Conservation (phyloP, 2,329 filamentous ascomycete species). For the Pestalotiopsis sp. region DNA sequence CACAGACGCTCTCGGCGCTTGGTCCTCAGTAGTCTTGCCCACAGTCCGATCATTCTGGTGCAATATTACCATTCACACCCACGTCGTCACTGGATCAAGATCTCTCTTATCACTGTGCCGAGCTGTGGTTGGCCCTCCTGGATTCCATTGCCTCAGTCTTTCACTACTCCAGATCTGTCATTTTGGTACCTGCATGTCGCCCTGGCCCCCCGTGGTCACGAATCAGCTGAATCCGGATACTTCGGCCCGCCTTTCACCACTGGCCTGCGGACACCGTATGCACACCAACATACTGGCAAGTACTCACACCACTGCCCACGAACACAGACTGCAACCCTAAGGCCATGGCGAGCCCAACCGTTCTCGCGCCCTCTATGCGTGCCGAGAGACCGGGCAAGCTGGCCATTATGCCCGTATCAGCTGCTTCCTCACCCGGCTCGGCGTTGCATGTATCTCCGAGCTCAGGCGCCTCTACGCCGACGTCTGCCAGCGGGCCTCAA, state of each 20-base stretch:
- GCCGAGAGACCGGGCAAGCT: slow-evolving; percentile 25
- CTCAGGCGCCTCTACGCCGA: slow-evolving; percentile 29
- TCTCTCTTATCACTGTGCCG: background rate
- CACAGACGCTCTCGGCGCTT: slow-evolving; percentile 1
- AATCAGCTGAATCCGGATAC: background rate
- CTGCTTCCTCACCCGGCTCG: slow-evolving; percentile 29
- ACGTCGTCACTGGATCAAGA: background rate
- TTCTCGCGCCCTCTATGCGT: slow-evolving; percentile 20
- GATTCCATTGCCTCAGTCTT: background rate
- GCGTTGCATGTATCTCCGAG: slow-evolving; percentile 25
- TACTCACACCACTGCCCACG: background rate
- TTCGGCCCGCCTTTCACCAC: background rate
- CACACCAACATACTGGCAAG: slow-evolving; percentile 16
- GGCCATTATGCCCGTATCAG: slow-evolving; percentile 29
- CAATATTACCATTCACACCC: background rate
- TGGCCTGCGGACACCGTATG: slow-evolving; percentile 1
- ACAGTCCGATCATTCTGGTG: background rate
- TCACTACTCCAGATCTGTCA: background rate
- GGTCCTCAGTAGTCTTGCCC: background rate
- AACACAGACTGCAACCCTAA: background rate
- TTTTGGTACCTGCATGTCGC: background rate
- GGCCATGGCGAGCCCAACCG: slow-evolving; percentile 26
- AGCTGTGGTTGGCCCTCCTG: background rate
- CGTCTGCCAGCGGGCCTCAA: slow-evolving; percentile 22
- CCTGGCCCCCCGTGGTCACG: background rate